Evolutionary conservation across 139 green algal genomes (phyloP), one percentile per base, ranked within the genome.

Genomic region (Tetradesmus lagerheimii): DNA sequence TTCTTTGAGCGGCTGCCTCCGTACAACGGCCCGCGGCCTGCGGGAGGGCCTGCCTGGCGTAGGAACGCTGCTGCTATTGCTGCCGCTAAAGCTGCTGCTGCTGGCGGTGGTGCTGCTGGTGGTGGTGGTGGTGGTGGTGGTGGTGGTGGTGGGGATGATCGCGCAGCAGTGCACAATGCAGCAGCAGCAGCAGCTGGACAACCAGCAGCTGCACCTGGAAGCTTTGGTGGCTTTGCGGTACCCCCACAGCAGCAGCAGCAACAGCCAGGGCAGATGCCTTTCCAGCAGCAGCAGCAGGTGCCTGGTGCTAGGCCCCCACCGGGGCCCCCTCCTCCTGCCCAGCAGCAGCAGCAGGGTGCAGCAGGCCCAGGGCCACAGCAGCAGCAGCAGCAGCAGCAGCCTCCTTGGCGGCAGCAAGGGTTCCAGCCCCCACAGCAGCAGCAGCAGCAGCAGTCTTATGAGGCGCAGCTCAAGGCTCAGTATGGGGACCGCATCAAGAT

Each of bases 211-310:
- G n/a, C 37, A 62, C 1, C 29, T 62, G 79, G n/a, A 1, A 84
- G 9, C 45, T 71, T 31, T n/a, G 16, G 80, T 18, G n/a, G 34
- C n/a, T 41, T 43, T 50, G 80, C 34, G 57, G 12, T 74, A 47
- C 9, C n/a, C 5, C 45, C 15, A 74, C 80, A 38, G 12, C 45
- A 34, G 6, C 53, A 43, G 45, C 45, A 39, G 29, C 80, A 86
- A 47, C 45, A 86, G 47, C 80, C 23, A n/a, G 71, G 31, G 71
- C 71, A 37, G 71, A 29, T 38, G 71, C 0, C 12, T 25, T 38
- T 79, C 31, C 71, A 87, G 82, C 31, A 75, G 80, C 43, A 86
- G 43, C 53, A 79, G 82, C 82, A 37, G 66, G 29, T 34, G 34
- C 37, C 71, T 37, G 18, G 53, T 6, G n/a, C 67, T 14, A 18